These are phyloP conservation scores for Elasticomyces elasticus DNA, from an alignment of 495 filamentous ascomycete genomes.

Conservation along the genomic window DNA sequence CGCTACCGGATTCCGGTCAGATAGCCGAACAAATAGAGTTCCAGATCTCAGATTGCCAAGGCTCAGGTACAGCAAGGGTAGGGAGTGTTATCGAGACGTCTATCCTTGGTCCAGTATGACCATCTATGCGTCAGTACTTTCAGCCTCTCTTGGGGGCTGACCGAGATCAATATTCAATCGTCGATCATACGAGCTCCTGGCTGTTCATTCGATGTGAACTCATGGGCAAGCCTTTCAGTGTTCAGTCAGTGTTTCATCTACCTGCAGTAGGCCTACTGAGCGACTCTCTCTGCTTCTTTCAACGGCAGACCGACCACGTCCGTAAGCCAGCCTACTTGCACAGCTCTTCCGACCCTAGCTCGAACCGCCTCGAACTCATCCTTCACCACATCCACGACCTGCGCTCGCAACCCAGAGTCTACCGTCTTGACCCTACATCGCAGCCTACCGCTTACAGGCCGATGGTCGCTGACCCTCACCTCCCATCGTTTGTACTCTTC, in stretches of 20 bases:
- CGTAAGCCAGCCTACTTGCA: conserved; percentile 39
- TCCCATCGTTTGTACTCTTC: conserved; percentile 82
- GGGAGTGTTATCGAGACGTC: too few species aligned
- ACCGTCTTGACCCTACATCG: conserved; percentile 73
- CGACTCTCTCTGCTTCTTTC: neutral
- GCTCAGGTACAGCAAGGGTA: too few species aligned
- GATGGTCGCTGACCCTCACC: conserved; percentile 80
- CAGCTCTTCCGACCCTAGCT: conserved; percentile 50
- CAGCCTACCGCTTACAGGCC: conserved; percentile 81
- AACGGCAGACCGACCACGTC: conserved; percentile 1
- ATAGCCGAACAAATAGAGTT: too few species aligned
- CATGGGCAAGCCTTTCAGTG: too few species aligned
- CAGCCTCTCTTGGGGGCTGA: too few species aligned
- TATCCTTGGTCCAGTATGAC: too few species aligned
- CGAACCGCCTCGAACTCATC: conserved; percentile 61
- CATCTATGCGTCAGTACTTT: too few species aligned
- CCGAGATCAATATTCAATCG: too few species aligned
- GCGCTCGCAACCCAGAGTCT: conserved; percentile 49
- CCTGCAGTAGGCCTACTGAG: neutral
- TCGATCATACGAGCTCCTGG: too few species aligned
- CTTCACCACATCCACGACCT: conserved; percentile 60
- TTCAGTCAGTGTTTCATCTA: neutral
- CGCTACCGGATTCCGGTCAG: too few species aligned
- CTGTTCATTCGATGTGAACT: too few species aligned
- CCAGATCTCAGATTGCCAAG: neutral